Evolutionary conservation across 805 yeast genomes (phyloP), one percentile per base, ranked within the genome.

Genomic region (Lipomyces sp.): DNA sequence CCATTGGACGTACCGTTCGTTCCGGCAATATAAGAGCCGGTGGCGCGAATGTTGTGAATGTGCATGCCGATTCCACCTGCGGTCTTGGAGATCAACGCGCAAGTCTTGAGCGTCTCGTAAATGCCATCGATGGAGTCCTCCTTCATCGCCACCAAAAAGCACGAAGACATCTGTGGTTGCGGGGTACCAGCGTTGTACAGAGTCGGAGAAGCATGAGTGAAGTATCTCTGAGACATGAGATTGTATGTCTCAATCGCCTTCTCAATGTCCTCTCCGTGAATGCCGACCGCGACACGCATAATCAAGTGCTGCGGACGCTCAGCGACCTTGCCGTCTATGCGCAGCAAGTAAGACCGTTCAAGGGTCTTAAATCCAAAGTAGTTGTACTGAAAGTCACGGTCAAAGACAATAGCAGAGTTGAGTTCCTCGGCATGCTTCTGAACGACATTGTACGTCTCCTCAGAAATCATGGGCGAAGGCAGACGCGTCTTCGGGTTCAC

Each of bases 31-130:
- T 83, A 82, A 1, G 96, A 78, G 8, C 97, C 98, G 16, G 83
- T 76, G 5, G 93, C 78, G 63, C 98, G 80, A 48, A 91, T 84
- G 71, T 90, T 86, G 65, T 86, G 89, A 44, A 88, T 79, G 66
- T 89, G 95, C 46, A 91, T 70, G 31, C 98, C 98, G 57, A 91
- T 82, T 51, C 98, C 98, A 56, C 98, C 98, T 10, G 98, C 91
- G 31, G 93, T 80, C 71, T 91, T 91, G 45, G 96, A 88, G 44
- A 91, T 90, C 63, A 88, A 72, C 11, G 98, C 97, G 62, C 93
- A 78, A 56, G 84, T 82, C 69, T 90, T 85, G 47, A 91, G 76
- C 13, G 98, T 88, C 55, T 86, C 86, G 65, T 86, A 91, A 45
- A 91, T 91, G 33, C 97, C 98, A 57, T 91, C 96, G 54, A 91